phyloP scores from a whole-genome alignment of 352 stramenopile species.

The Phytophthora hibernalis region DNA sequence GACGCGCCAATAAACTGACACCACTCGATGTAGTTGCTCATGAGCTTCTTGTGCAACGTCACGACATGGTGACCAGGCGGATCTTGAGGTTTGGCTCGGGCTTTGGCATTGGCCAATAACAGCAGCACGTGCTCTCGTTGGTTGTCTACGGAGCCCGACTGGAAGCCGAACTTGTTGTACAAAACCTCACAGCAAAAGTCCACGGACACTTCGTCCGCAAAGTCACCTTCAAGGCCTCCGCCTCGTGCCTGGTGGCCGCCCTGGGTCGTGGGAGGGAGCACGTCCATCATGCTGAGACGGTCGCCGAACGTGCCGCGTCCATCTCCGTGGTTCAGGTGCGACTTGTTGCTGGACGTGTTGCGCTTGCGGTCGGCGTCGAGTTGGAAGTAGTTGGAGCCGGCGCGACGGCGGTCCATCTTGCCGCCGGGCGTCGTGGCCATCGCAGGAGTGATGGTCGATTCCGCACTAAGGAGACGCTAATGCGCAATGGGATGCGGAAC shows the following conservation, averaged over 20 bases:
- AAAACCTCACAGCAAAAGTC: constrained; percentile 81
- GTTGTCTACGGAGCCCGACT: constrained; percentile 74
- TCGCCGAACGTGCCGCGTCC: constrained; percentile 61
- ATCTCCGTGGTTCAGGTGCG: constrained; percentile 47
- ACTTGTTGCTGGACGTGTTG: constrained; percentile 58
- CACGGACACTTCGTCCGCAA: constrained; percentile 75
- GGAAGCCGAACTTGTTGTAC: constrained; percentile 80
- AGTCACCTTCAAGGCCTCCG: constrained; percentile 68
- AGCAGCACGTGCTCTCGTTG: constrained; percentile 81
- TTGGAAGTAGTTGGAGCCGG: constrained; percentile 89
- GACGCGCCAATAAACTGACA: constrained; percentile 56
- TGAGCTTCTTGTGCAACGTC: constrained; percentile 66
- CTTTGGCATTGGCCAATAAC: constrained; percentile 74
- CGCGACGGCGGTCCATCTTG: constrained; percentile 67
- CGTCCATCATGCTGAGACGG: constrained; percentile 76
- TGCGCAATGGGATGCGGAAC: not conserved
- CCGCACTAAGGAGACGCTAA: too few species aligned
- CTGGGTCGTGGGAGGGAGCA: constrained; percentile 42
- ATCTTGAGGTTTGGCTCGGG: constrained; percentile 57
- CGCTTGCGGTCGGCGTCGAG: constrained; percentile 81
- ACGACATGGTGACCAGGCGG: constrained; percentile 54
- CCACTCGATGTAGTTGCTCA: constrained; percentile 75
- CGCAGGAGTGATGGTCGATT: constrained; percentile 25
- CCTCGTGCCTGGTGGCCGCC: constrained; percentile 37
- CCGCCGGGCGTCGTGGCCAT: constrained; percentile 47